Evolutionary conservation across 331 rosid genomes (phyloP).

Genomic region (Stylosanthes scabra): DNA sequence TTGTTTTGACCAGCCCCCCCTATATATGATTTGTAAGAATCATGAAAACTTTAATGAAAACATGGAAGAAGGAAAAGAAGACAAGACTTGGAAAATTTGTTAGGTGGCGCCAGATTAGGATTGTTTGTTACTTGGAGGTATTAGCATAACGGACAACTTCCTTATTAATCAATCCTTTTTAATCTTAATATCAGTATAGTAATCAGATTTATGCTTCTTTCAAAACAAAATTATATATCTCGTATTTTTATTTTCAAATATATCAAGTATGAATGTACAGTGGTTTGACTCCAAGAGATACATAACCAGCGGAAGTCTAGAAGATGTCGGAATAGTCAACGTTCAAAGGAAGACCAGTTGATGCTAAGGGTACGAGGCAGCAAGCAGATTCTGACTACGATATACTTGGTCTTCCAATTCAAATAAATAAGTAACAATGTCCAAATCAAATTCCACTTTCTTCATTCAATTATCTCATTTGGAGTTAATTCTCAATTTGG

Average conservation of each 20-base stretch:
- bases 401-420: neutral
- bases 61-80: no score
- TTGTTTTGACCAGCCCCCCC: neutral
- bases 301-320: neutral
- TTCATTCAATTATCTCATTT: no score
- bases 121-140: neutral
- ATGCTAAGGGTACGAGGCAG: neutral
- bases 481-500: no score
- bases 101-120: neutral
- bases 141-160: neutral
- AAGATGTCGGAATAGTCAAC: neutral
- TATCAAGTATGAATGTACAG: neutral
- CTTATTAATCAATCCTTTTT: neutral
- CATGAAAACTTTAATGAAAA: neutral
- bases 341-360: neutral
- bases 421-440: neutral
- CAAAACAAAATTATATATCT: neutral
- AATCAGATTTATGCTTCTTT: neutral
- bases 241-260: neutral
- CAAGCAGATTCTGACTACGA: neutral
- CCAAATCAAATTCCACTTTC: neutral
- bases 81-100: neutral
- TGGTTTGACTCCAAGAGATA: neutral
- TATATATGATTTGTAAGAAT: neutral
- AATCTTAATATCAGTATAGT: neutral